Base-by-base conservation (phyloP, 495 filamentous ascomycete genomes). In the Penicillium tannophilum region DNA sequence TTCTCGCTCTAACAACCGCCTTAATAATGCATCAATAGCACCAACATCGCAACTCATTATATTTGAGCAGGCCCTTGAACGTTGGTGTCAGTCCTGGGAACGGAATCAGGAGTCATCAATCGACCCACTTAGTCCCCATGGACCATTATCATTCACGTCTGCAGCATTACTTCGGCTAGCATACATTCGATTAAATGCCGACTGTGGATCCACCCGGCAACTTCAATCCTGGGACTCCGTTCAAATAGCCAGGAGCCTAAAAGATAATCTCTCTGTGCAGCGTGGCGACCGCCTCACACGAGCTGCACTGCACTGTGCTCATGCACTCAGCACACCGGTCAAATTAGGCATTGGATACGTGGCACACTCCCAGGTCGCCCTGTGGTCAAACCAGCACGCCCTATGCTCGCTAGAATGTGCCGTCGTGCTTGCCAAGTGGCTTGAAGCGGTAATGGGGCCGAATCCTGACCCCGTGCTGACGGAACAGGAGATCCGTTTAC, bases 361-460 rank as follows among this genome's bases (percentile, higher is more conserved):
- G 11, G 86, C 88, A 8, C 84, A 83, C 60, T 88, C 84, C 2
- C 87, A 89, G 60, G 86, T 85, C 3, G 77, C 83, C 6, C 81
- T 86, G 48, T 90, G 88, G 88, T 88, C 86, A 26, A 87, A 89
- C 61, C 87, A 90, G 59, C 86, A 90, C 61, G 85, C 84, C 2
- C 65, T 90, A 7, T 87, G 83, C 62, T 88, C 87, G 41, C 76
- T 90, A 0, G 88, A 90, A 67, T 90, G 87, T 56, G 88, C 87
- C 14, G 82, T 89, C 10, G 77, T 90, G 1, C 71, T 90, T 11
- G 76, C 76, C 31, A 82, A 82, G 55, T 83, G 80, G 80, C 74
- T 83, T 0, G 73, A 80, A 33, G 73, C 70, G 3, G 68, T 79
- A 1, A 76, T 75, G 4, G 69, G 72, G 0, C 58, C 63, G 0